Conservation (phyloP, 2,329 filamentous ascomycete species). For the Zymoseptoria pseudotritici region DNA sequence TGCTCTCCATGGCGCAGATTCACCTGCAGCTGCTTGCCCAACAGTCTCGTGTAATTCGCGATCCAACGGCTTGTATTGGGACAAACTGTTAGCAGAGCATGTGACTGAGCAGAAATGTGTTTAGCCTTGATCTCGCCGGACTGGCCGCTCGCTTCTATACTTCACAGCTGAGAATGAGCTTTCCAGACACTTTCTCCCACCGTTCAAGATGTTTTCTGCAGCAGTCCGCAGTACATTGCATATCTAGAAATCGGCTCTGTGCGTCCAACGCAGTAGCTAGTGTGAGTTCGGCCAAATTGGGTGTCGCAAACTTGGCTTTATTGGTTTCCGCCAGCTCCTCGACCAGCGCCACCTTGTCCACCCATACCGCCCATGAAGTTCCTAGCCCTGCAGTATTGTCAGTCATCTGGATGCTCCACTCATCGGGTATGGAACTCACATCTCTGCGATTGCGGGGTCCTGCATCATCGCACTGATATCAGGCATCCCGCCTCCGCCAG, state of each 20-base stretch:
- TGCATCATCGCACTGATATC: slow-evolving; percentile 81
- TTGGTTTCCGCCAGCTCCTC: slow-evolving; percentile 7
- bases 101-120: no score
- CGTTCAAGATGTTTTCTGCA: background rate
- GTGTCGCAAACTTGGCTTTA: background rate
- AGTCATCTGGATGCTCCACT: slow-evolving; percentile 3
- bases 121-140: background rate
- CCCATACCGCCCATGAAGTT: slow-evolving; percentile 60
- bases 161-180: background rate
- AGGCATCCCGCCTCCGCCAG: slow-evolving; percentile 71
- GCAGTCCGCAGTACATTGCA: background rate
- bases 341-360: slow-evolving; percentile 28
- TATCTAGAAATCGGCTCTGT: background rate
- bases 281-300: background rate
- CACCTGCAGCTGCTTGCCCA: no score
- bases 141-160: background rate
- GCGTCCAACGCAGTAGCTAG: background rate
- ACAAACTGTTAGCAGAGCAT: no score
- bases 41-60: no score
- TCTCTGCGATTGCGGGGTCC: slow-evolving; percentile 83
- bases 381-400: slow-evolving; percentile 46
- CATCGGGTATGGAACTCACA: slow-evolving; percentile 57
- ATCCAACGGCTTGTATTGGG: no score
- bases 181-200: background rate
- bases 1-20: no score